These are phyloP conservation scores for Thermoascus crustaceus DNA, from an alignment of 2,329 filamentous ascomycete genomes.

Conservation along the genomic window DNA sequence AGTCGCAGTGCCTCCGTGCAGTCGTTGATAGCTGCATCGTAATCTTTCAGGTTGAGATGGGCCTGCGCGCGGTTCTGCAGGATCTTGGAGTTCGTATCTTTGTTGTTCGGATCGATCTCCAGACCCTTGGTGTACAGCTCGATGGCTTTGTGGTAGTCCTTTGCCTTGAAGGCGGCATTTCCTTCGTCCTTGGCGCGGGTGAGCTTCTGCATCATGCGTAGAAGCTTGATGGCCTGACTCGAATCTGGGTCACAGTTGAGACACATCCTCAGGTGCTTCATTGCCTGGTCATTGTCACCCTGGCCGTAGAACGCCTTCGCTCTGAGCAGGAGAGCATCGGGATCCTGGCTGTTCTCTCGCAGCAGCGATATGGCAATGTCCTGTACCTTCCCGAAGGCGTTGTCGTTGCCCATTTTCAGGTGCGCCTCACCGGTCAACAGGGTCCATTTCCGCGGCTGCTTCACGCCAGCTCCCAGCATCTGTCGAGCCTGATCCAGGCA, in stretches of 20 bases:
- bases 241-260: constrained; percentile 87
- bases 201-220: constrained; percentile 83
- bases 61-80: constrained; percentile 88
- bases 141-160: constrained; percentile 69
- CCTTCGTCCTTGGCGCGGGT: constrained; percentile 91
- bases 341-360: constrained; percentile 79
- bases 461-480: constrained; percentile 64
- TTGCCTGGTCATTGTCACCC: constrained; percentile 90
- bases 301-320: constrained; percentile 82
- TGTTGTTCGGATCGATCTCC: constrained; percentile 77
- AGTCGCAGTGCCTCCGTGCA: constrained; percentile 76
- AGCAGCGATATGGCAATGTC: constrained; percentile 85
- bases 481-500: constrained; percentile 86
- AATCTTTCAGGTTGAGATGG: constrained; percentile 71
- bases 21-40: constrained; percentile 70
- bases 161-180: constrained; percentile 81
- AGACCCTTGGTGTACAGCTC: constrained; percentile 78
- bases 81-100: constrained; percentile 88
- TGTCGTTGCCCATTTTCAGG: constrained; percentile 82
- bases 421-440: constrained; percentile 87
- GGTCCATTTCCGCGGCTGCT: constrained; percentile 85
- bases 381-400: constrained; percentile 83
- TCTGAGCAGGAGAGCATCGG: constrained; percentile 83
- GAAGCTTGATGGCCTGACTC: constrained; percentile 76
- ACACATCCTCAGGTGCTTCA: constrained; percentile 86